Percentiles rank a stretch among this genome's conserved stretches.
Conservation (phyloP, 495 filamentous ascomycete species). For the Talaromyces adpressus region DNA sequence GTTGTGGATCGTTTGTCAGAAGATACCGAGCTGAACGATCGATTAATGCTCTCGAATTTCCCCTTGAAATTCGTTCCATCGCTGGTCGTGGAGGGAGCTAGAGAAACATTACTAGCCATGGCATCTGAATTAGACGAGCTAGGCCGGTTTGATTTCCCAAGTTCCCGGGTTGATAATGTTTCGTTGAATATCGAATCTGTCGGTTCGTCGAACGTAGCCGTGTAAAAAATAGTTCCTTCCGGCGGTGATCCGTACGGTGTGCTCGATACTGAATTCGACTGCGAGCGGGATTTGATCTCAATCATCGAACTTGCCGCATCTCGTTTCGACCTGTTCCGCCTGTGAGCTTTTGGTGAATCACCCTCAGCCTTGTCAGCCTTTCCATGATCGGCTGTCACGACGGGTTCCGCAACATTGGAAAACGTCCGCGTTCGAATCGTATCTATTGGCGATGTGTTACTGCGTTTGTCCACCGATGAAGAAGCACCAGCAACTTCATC, state of each 20-base stretch:
- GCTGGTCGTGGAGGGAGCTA: constrained; percentile 14
- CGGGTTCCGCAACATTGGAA: constrained; percentile 53
- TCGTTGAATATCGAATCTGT: constrained; percentile 22
- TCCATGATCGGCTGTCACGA: constrained; percentile 54
- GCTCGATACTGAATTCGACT: constrained; percentile 47
- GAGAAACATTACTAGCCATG: constrained; percentile 1
- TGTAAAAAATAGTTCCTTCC: constrained; percentile 22
- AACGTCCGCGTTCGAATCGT: constrained; percentile 58
- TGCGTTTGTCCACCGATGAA: constrained; percentile 32
- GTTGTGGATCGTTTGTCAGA: constrained; percentile 31
- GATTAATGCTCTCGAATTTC: constrained; percentile 36
- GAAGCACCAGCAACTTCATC: constrained; percentile 25
- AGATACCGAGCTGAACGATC: constrained; percentile 29
- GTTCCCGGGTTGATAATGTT: neutral
- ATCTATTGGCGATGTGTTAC: constrained; percentile 38
- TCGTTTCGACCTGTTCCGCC: constrained; percentile 37
- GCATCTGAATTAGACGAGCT: constrained; percentile 2
- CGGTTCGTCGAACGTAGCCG: neutral
- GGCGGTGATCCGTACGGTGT: constrained; percentile 46
- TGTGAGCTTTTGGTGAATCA: constrained; percentile 19
- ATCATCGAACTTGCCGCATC: constrained; percentile 58
- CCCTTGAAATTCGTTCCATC: constrained; percentile 28
- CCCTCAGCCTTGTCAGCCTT: constrained; percentile 46
- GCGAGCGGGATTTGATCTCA: constrained; percentile 56
- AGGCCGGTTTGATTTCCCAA: neutral